Conservation (phyloP, 78 protist genomes). For the Dictyostelium intermedium region DNA sequence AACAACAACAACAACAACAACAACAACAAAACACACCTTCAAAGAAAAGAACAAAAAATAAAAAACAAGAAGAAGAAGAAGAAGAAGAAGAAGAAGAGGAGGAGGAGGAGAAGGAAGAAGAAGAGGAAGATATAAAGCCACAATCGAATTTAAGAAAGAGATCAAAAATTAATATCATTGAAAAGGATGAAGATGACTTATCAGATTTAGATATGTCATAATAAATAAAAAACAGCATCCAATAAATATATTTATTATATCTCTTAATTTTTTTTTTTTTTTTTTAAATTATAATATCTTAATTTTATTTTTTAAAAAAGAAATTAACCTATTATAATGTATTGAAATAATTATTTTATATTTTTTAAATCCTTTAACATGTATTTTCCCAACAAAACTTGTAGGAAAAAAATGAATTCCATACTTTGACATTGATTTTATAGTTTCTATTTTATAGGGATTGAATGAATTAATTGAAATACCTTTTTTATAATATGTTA, state of each 20-base stretch:
- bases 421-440: not conserved
- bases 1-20: too few relatives aligned
- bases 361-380: not conserved
- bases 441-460: not conserved
- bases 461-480: too few relatives aligned
- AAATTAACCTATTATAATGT: not conserved
- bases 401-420: not conserved
- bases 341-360: not conserved
- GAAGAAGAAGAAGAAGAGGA: not conserved
- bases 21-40: not conserved
- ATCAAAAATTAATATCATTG: not conserved
- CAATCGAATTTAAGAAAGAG: not conserved
- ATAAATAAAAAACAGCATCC: not conserved
- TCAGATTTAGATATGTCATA: slow-evolving; percentile 1
- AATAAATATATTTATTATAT: not conserved
- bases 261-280: too few relatives aligned
- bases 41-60: slow-evolving; percentile 2
- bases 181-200: not conserved
- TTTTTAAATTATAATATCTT: too few relatives aligned
- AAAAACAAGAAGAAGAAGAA: not conserved
- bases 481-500: not conserved
- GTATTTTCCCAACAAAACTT: too few relatives aligned
- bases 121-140: not conserved
- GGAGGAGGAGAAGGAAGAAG: not conserved
- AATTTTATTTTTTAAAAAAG: too few relatives aligned